Evolutionary conservation across 805 yeast species (phyloP).

Genomic region (Hermanozyma aechmeae): DNA sequence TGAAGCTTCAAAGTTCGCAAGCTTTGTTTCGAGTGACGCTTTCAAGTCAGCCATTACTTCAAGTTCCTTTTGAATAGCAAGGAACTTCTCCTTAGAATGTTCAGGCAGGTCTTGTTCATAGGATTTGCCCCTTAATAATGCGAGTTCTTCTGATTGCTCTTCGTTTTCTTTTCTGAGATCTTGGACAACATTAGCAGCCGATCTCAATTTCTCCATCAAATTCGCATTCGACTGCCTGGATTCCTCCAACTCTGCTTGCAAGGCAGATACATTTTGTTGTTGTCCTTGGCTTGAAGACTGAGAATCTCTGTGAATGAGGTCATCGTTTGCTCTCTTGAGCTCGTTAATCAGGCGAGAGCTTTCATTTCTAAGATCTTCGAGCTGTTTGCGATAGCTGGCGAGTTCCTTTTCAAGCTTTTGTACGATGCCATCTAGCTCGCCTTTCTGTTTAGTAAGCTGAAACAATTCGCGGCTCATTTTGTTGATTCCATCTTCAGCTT

Average conservation of each 20-base stretch:
- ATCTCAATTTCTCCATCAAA: slow-evolving; percentile 32
- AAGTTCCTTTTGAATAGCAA: slow-evolving; percentile 4
- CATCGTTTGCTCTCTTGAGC: slow-evolving; percentile 14
- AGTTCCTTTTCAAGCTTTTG: slow-evolving; percentile 35
- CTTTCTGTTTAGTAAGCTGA: slow-evolving; percentile 51
- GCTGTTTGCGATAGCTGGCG: slow-evolving; percentile 3
- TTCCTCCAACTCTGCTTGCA: slow-evolving; percentile 16
- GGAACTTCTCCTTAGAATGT: slow-evolving; percentile 1
- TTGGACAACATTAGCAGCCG: slow-evolving; percentile 29
- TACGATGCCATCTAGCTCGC: slow-evolving; percentile 35
- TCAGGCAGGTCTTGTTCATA: not conserved
- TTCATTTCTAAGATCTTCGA: not conserved
- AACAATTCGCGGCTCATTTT: slow-evolving; percentile 83
- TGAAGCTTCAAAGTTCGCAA: not conserved
- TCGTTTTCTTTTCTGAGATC: slow-evolving; percentile 17
- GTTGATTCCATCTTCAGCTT: slow-evolving; percentile 80
- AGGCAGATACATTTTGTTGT: no score
- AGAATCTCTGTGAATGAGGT: no score
- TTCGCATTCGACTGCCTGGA: slow-evolving; percentile 23
- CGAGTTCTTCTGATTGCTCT: not conserved
- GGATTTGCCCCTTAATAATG: not conserved
- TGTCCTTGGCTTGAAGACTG: no score
- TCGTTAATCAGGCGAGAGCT: no score
- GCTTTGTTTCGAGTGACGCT: not conserved
- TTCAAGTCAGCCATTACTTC: slow-evolving; percentile 3